Base-by-base conservation (phyloP, 345 rosid species). In the Pistacia integerrima region DNA sequence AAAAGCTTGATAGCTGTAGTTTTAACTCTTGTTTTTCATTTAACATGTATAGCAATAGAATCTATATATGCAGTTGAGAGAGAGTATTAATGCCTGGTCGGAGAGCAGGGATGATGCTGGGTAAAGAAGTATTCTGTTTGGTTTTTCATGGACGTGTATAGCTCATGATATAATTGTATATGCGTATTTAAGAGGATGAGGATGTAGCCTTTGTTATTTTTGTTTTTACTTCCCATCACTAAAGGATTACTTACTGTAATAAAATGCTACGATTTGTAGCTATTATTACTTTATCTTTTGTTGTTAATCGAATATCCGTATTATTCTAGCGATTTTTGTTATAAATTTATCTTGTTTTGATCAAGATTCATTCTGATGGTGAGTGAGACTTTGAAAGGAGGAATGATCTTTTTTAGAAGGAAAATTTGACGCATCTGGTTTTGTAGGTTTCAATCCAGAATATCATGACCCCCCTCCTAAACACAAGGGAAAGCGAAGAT, bases 21-120 rank as follows among this genome's bases (percentile, higher is more conserved):
- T 74, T 72, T 76, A 2, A 20, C 28, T 16, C 20, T 52, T 61
- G 13, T 38, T 67, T 46, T 69, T 64, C n/a, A 20, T 60, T 77
- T 22, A 48, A 69, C 73, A 25, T 82, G 84, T 82, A 81, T 64
- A 82, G 81, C 61, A 74, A 74, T 46, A 71, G 58, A 18, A 56
- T 78, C 33, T 75, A 77, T 70, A 64, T 79, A 35, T 63, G 74
- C 70, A 63, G 76, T 33, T 59, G 67, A 63, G 75, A 71, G 70
- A 36, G 35, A 77, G 28, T 20, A 33, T 30, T 63, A 12, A 71
- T 61, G 25, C 54, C 72, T 75, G 70, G 44, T 48, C 35, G 2
- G 38, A 28, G 69, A 49, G 71, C 69, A 11, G 22, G 14, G 20
- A 9, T 25, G 46, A 55, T 70, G 57, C 66, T 57, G 12, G 78